A percentile compares a stretch with the other conserved stretches of the same genome.
Conservation (phyloP, 1,284 basidiomycete species). For the Cryptococcus wingfieldii region DNA sequence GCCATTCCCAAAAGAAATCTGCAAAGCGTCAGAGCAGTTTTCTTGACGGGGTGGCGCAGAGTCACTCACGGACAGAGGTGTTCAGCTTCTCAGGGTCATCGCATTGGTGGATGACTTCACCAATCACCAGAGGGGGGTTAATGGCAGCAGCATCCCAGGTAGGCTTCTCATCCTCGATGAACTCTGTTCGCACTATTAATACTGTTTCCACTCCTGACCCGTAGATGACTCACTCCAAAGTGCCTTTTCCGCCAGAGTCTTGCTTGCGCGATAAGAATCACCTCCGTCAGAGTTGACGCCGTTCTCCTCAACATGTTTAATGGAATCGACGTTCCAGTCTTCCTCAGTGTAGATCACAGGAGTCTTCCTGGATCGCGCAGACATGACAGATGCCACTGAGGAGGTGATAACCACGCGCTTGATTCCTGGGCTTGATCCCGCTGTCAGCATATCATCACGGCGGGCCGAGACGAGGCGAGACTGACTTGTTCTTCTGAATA, state of each 20-base stretch:
- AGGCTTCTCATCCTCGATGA: slow-evolving; percentile 57
- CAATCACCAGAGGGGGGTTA: slow-evolving; percentile 55
- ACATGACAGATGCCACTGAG: slow-evolving; percentile 56
- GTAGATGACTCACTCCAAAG: slow-evolving; percentile 41
- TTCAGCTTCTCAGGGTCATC: slow-evolving; percentile 54
- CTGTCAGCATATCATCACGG: not conserved
- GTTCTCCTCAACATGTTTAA: slow-evolving; percentile 56
- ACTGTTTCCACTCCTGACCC: not conserved
- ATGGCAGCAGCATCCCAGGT: slow-evolving; percentile 58
- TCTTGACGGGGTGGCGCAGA: not conserved
- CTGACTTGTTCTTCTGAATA: slow-evolving; percentile 55
- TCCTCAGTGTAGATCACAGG: slow-evolving; percentile 32
- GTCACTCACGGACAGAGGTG: slow-evolving; percentile 50
- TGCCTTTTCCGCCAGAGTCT: slow-evolving; percentile 63
- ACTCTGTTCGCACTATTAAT: slow-evolving; percentile 40
- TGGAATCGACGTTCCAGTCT: slow-evolving; percentile 65
- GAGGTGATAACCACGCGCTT: slow-evolving; percentile 66
- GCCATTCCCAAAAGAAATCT: slow-evolving; percentile 46
- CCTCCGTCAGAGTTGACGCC: slow-evolving; percentile 58
- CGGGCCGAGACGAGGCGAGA: not conserved
- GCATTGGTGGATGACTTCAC: slow-evolving; percentile 56
- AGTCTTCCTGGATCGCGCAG: slow-evolving; percentile 13
- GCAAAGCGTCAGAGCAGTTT: not conserved
- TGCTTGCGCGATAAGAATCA: slow-evolving; percentile 43
- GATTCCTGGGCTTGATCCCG: slow-evolving; percentile 47